A percentile compares a stretch with the other conserved stretches of the same genome.
phyloP scores from a whole-genome alignment of 352 stramenopile genomes.

The Pythium brassicae region DNA sequence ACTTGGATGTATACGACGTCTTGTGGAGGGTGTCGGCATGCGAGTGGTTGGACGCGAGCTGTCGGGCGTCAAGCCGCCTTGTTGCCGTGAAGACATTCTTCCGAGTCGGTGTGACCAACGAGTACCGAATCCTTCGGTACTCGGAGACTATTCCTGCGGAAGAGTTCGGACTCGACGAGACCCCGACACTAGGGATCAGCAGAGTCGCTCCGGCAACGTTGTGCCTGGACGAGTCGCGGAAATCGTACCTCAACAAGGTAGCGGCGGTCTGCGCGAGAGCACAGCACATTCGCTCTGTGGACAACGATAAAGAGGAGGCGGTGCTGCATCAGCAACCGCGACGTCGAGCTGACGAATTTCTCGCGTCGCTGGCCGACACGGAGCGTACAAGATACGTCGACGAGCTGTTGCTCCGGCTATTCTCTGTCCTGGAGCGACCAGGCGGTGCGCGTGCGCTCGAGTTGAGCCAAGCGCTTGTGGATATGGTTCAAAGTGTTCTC shows the following conservation, averaged over 20 bases:
- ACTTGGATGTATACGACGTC: conserved; percentile 2
- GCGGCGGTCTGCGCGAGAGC: neutral
- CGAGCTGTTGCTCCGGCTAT: neutral
- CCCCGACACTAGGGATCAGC: neutral
- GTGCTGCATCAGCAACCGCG: neutral
- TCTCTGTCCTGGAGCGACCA: neutral
- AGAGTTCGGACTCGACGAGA: neutral
- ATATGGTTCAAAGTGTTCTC: neutral
- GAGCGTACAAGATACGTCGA: neutral
- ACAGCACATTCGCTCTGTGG: neutral
- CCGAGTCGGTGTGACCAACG: conserved; percentile 2
- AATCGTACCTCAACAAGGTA: neutral
- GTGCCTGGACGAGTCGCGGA: neutral
- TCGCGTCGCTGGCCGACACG: neutral
- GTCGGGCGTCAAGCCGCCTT: neutral
- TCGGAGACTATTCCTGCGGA: conserved; percentile 1
- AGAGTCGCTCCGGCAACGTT: neutral
- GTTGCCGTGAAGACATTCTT: conserved; percentile 4
- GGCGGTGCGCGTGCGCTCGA: neutral
- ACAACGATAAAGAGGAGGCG: neutral
- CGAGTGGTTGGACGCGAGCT: neutral
- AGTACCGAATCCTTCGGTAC: conserved; percentile 4
- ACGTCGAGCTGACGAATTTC: neutral
- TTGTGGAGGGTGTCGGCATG: conserved; percentile 4
- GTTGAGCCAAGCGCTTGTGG: conserved; percentile 1